Conservation (phyloP, 148 eudicot genomes). For the Nyssa sinensis region DNA sequence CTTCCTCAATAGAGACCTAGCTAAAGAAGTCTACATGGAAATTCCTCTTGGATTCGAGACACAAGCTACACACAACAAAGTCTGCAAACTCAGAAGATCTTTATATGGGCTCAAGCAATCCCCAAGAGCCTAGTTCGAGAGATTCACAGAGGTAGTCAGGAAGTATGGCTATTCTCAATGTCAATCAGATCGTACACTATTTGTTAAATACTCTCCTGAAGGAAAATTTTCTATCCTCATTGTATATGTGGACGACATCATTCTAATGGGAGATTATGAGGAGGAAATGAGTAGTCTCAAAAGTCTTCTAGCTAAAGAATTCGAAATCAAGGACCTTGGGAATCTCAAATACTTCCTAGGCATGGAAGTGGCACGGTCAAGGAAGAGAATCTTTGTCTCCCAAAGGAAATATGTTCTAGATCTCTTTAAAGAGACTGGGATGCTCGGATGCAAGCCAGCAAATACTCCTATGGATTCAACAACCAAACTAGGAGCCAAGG, state of each 20-base stretch:
- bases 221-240: not conserved
- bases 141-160: not conserved
- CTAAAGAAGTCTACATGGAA: not conserved
- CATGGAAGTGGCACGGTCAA: not conserved
- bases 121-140: not conserved
- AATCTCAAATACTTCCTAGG: not conserved
- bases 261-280: not conserved
- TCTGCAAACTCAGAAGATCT: too few relatives aligned
- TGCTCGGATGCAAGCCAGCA: too few relatives aligned
- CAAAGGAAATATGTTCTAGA: slow-evolving; percentile 3
- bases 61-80: too few relatives aligned
- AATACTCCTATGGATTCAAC: not conserved
- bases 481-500: not conserved
- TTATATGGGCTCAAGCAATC: not conserved
- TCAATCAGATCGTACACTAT: not conserved
- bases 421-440: not conserved
- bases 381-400: not conserved
- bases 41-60: too few relatives aligned
- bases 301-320: not conserved
- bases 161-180: not conserved
- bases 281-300: not conserved
- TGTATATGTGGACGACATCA: not conserved
- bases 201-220: not conserved
- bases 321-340: too few relatives aligned
- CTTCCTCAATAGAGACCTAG: not conserved